These are phyloP conservation scores for Hypoxylon rickii DNA, from an alignment of 495 filamentous ascomycete species.

Conservation along the genomic window DNA sequence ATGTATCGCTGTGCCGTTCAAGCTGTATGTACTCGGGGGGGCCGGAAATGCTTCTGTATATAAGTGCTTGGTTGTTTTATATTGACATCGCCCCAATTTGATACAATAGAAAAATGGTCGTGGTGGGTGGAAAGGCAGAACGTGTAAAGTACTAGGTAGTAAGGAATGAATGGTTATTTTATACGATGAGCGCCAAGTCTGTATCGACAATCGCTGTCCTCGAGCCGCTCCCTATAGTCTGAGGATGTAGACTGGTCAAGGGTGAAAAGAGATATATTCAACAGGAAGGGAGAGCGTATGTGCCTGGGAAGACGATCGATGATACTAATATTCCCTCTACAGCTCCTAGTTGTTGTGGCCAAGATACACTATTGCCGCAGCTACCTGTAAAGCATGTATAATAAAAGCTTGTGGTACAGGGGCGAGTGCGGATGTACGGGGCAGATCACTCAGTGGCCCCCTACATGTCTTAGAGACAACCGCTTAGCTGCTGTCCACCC, in stretches of 20 bases:
- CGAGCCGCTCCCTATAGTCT: constrained; percentile 23
- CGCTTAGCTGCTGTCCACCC: constrained; percentile 18
- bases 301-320: constrained; percentile 14
- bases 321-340: constrained; percentile 33
- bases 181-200: constrained; percentile 25
- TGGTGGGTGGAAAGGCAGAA: constrained; percentile 19
- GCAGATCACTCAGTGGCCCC: constrained; percentile 40
- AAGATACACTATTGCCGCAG: constrained; percentile 32
- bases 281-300: constrained; percentile 18
- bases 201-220: constrained; percentile 30
- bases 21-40: constrained; percentile 26
- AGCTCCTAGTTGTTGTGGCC: constrained; percentile 32
- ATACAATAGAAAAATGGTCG: constrained; percentile 26
- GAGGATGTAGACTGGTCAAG: constrained; percentile 17
- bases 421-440: constrained; percentile 32
- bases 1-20: constrained; percentile 26
- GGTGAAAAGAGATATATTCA: constrained; percentile 27
- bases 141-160: background rate
- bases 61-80: constrained; percentile 26
- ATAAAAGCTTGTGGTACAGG: constrained; percentile 35
- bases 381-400: constrained; percentile 33
- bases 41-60: constrained; percentile 11
- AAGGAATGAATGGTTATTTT: constrained; percentile 20
- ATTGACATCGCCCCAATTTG: constrained; percentile 26
- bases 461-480: constrained; percentile 32